phyloP scores from a whole-genome alignment of 2,329 filamentous ascomycete species.

The Sporothrix variecibatus region DNA sequence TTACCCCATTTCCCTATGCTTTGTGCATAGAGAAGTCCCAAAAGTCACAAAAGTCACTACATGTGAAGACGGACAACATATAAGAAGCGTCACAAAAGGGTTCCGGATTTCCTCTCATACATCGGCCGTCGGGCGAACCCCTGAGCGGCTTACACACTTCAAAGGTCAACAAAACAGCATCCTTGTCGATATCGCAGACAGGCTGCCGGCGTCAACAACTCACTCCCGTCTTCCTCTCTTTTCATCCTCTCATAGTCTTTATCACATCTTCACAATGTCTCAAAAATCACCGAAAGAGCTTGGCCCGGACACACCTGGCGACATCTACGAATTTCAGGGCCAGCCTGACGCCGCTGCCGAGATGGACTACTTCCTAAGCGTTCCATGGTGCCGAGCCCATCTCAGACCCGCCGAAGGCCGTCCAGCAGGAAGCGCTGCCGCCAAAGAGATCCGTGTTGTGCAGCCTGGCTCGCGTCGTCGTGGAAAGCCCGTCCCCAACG shows the following conservation, averaged over 20 bases:
- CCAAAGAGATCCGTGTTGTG: conserved; percentile 37
- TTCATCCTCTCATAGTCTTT: neutral
- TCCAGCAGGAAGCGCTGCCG: neutral
- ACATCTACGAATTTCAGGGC: conserved; percentile 7
- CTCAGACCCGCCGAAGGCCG: conserved; percentile 41
- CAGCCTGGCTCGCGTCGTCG: conserved; percentile 42
- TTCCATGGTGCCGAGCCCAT: conserved; percentile 52
- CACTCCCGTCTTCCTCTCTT: neutral
- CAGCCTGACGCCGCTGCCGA: conserved; percentile 17
- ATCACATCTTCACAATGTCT: conserved; percentile 4
- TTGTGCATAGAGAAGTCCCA: neutral
- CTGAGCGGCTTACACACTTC: neutral
- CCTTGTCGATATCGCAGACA: neutral
- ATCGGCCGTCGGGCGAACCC: neutral
- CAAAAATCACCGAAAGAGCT: neutral
- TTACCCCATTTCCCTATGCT: neutral
- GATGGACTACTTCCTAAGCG: conserved; percentile 38
- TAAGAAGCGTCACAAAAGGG: neutral
- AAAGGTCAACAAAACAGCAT: neutral
- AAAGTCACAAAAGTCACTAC: neutral
- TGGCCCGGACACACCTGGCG: neutral
- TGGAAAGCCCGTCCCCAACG: conserved; percentile 37
- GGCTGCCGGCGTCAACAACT: neutral
- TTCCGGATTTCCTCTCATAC: neutral
- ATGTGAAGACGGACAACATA: neutral